Conservation (phyloP, 108 stramenopile genomes). For the Thalassiosira profunda region DNA sequence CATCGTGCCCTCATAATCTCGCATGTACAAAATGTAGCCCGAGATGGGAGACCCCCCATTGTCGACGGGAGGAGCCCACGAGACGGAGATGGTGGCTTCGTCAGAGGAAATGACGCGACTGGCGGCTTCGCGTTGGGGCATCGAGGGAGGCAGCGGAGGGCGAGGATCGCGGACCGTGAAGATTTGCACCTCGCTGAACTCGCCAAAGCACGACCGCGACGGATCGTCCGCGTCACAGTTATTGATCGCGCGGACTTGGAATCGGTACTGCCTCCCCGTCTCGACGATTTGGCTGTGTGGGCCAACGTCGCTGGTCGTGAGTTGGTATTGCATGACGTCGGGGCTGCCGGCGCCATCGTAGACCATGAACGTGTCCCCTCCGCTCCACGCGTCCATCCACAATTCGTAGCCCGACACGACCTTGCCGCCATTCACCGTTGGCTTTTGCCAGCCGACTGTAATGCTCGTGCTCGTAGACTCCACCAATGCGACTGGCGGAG, state of each 20-base stretch:
- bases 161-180: slow-evolving; percentile 74
- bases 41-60: slow-evolving; percentile 86
- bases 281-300: slow-evolving; percentile 63
- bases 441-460: slow-evolving; percentile 73
- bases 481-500: slow-evolving; percentile 65
- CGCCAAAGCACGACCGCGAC: slow-evolving; percentile 62
- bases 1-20: slow-evolving; percentile 43
- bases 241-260: slow-evolving; percentile 85
- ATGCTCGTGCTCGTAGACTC: slow-evolving; percentile 68
- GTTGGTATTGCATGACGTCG: slow-evolving; percentile 50
- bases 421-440: slow-evolving; percentile 76
- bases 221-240: slow-evolving; percentile 67
- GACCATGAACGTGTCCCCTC: slow-evolving; percentile 63
- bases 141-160: slow-evolving; percentile 64
- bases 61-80: slow-evolving; percentile 77
- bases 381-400: slow-evolving; percentile 89
- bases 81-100: slow-evolving; percentile 57
- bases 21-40: slow-evolving; percentile 70
- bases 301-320: slow-evolving; percentile 49
- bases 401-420: slow-evolving; percentile 84
- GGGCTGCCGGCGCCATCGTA: slow-evolving; percentile 81
- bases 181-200: slow-evolving; percentile 61
- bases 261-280: slow-evolving; percentile 73
- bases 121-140: slow-evolving; percentile 59
- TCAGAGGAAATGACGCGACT: slow-evolving; percentile 32